A percentile compares a stretch with the other conserved stretches of the same genome.
These are phyloP conservation scores for Myrmaecium sp. DNA, from an alignment of 2,329 filamentous ascomycete species.

Conservation along the genomic window DNA sequence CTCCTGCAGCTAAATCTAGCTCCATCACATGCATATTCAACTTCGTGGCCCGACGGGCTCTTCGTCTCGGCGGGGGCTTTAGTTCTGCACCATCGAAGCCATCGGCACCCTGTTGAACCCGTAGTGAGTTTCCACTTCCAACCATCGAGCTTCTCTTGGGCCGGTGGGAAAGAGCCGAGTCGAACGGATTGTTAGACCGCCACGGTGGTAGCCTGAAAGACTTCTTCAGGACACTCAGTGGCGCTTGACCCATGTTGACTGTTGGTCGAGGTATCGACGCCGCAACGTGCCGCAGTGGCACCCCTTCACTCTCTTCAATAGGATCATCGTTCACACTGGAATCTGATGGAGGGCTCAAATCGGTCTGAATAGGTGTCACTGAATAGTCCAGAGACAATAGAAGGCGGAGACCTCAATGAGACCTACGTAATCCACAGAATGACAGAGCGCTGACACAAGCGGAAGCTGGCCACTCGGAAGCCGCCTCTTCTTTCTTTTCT, in stretches of 20 bases:
- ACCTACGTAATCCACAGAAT: slow-evolving; percentile 4
- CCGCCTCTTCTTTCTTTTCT: slow-evolving; percentile 6
- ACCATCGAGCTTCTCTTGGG: neutral
- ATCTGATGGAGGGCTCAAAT: slow-evolving; percentile 1
- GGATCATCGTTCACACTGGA: slow-evolving; percentile 3
- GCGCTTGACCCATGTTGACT: neutral
- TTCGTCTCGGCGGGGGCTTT: neutral
- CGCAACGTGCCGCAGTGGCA: neutral
- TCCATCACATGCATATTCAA: too few species aligned
- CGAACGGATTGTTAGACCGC: neutral
- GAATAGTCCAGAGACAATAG: too few species aligned
- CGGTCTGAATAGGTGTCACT: neutral
- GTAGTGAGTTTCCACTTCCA: neutral
- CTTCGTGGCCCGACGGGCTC: neutral
- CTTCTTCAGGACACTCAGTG: slow-evolving; percentile 1
- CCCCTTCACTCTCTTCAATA: slow-evolving; percentile 2
- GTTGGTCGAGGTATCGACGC: too few species aligned
- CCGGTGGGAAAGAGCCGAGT: slow-evolving; percentile 1
- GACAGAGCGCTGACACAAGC: slow-evolving; percentile 9
- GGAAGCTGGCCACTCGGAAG: slow-evolving; percentile 13
- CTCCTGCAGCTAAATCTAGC: too few species aligned
- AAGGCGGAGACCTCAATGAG: too few species aligned
- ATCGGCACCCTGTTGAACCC: slow-evolving; percentile 1
- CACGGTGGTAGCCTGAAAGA: neutral
- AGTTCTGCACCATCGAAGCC: slow-evolving; percentile 4